Conservation (phyloP, 148 eudicot species). For the Chenopodium album region DNA sequence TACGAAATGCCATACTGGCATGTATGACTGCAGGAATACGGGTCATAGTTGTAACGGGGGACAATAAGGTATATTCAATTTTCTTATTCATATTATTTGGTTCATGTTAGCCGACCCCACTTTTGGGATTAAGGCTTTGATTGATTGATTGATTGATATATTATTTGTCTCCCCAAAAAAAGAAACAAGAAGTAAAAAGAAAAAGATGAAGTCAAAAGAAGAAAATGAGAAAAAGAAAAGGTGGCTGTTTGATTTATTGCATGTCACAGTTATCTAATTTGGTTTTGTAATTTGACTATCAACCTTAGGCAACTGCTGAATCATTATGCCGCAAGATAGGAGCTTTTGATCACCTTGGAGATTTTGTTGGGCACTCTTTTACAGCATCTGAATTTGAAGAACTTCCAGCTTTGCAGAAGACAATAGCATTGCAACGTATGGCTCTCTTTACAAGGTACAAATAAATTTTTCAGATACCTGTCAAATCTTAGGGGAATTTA, state of each 20-base stretch:
- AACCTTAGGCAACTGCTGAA: conserved; percentile 81
- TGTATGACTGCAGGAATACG: conserved; percentile 99
- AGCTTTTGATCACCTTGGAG: conserved; percentile 86
- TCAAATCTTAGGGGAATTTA: neutral
- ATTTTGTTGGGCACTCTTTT: conserved; percentile 75
- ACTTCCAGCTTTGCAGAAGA: conserved; percentile 84
- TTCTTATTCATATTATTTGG: neutral
- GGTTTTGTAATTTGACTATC: conserved; percentile 24
- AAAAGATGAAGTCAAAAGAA: neutral
- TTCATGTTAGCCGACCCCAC: too few relatives aligned
- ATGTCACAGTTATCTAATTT: neutral
- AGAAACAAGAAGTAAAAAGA: neutral
- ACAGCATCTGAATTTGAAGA: conserved; percentile 99
- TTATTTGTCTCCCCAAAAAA: neutral
- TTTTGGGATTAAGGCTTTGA: too few relatives aligned
- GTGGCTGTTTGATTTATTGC: neutral
- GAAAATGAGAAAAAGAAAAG: neutral
- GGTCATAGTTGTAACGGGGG: conserved; percentile 96
- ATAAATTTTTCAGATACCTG: neutral
- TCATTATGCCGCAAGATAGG: conserved; percentile 88
- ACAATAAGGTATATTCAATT: conserved; percentile 79
- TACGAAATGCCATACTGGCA: conserved; percentile 75
- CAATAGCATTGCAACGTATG: conserved; percentile 91
- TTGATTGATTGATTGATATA: too few relatives aligned
- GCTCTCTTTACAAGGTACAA: conserved; percentile 76